These are phyloP conservation scores for Cyberlindnera euphorbiae DNA, from an alignment of 805 yeast genomes.

Conservation along the genomic window DNA sequence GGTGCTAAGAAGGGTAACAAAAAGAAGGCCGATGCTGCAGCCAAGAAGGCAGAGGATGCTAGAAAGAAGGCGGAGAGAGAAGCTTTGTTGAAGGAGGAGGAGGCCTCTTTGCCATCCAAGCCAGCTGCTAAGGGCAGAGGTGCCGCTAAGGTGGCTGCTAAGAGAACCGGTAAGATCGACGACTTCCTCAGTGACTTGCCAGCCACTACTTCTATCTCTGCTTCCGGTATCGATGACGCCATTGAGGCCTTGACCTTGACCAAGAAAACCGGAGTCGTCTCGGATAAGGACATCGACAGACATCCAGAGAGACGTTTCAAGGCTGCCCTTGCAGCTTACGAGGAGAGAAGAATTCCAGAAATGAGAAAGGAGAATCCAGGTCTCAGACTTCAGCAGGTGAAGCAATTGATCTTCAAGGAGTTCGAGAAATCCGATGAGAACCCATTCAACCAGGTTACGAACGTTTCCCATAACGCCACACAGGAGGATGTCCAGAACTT, in stretches of 20 bases:
- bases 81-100: slow-evolving; percentile 58
- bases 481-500: slow-evolving; percentile 42
- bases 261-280: slow-evolving; percentile 49
- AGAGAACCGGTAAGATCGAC: slow-evolving; percentile 58
- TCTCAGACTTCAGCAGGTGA: slow-evolving; percentile 70
- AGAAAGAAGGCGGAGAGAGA: slow-evolving; percentile 82
- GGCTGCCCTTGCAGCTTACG: slow-evolving; percentile 70
- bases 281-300: slow-evolving; percentile 63
- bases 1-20: slow-evolving; percentile 66
- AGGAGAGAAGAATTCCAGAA: slow-evolving; percentile 68
- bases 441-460: slow-evolving; percentile 74
- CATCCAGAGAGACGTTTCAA: slow-evolving; percentile 88
- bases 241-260: slow-evolving; percentile 73
- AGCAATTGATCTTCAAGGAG: slow-evolving; percentile 70
- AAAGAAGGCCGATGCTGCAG: slow-evolving; percentile 65
- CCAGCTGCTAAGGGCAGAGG: slow-evolving; percentile 59
- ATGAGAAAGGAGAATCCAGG: slow-evolving; percentile 75
- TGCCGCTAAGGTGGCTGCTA: slow-evolving; percentile 60
- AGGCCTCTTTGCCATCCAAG: slow-evolving; percentile 56
- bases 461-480: slow-evolving; percentile 57
- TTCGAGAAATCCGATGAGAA: slow-evolving; percentile 77
- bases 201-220: slow-evolving; percentile 51
- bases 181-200: slow-evolving; percentile 55
- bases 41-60: slow-evolving; percentile 71
- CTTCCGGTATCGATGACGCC: slow-evolving; percentile 74